Evolutionary conservation across 1,139 yeast genomes (phyloP).

Genomic region (Diutina scorzettiae): DNA sequence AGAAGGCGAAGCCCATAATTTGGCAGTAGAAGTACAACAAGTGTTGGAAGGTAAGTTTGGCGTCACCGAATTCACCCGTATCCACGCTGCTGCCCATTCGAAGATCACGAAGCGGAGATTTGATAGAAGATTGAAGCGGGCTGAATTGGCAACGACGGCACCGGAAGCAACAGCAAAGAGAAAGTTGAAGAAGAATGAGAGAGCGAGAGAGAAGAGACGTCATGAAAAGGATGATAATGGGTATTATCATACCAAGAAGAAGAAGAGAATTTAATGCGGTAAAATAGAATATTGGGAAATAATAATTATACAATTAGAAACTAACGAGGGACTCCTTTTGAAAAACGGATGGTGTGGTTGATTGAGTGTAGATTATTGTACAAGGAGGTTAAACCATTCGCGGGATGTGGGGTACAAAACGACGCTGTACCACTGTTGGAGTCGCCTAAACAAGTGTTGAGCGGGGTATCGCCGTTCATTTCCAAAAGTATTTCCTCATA

Average conservation of each 20-base stretch:
- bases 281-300: too few relatives aligned
- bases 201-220: conserved; percentile 66
- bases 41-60: conserved; percentile 1
- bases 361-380: too few relatives aligned
- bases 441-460: too few relatives aligned
- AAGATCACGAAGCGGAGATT: conserved; percentile 38
- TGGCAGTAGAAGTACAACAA: background rate
- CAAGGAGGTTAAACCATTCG: too few relatives aligned
- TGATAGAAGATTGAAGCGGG: conserved; percentile 66
- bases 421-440: too few relatives aligned
- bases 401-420: too few relatives aligned
- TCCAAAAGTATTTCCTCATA: too few relatives aligned
- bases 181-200: conserved; percentile 64
- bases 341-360: too few relatives aligned
- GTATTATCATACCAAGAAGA: conserved; percentile 54
- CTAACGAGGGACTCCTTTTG: too few relatives aligned
- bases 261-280: conserved; percentile 21
- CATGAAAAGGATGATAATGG: conserved; percentile 69
- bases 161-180: conserved; percentile 76
- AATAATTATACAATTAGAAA: too few relatives aligned
- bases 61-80: background rate
- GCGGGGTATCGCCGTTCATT: too few relatives aligned
- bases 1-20: background rate
- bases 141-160: conserved; percentile 63
- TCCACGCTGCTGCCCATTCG: background rate